Conservation (phyloP, 129 eudicot species). For the Ambrosia artemisiifolia region DNA sequence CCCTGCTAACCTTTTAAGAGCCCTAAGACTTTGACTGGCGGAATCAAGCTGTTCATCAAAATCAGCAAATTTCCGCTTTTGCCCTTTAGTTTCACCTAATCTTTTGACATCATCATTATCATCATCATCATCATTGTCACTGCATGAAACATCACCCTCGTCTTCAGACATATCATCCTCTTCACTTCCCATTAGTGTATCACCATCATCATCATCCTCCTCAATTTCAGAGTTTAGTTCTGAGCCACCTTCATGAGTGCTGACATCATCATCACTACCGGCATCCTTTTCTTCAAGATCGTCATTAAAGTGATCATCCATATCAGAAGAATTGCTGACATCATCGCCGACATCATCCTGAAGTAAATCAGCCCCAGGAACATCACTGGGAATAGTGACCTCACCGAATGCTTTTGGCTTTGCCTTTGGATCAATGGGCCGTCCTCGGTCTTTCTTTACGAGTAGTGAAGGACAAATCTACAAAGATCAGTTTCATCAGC, state of each 20-base stretch:
- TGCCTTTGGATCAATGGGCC: conserved; percentile 72
- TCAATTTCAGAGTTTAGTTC: conserved; percentile 30
- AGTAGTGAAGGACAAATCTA: conserved; percentile 93
- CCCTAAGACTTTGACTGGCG: conserved; percentile 77
- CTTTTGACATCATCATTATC: conserved; percentile 27
- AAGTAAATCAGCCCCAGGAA: conserved; percentile 81
- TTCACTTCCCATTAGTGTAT: conserved; percentile 30
- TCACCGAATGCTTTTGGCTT: conserved; percentile 95
- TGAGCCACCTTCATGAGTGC: conserved; percentile 31
- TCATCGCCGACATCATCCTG: conserved; percentile 41
- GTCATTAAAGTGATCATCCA: conserved; percentile 25
- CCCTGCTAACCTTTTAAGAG: conserved; percentile 77
- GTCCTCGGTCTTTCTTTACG: conserved; percentile 88
- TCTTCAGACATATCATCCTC: conserved; percentile 35
- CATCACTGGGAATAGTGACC: conserved; percentile 60
- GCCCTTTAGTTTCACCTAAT: conserved; percentile 37
- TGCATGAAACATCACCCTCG: conserved; percentile 31
- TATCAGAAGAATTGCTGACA: conserved; percentile 28
- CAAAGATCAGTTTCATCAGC: conserved; percentile 15
- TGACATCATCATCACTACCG: conserved; percentile 32
- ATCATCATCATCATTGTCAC: conserved; percentile 36
- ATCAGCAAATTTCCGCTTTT: conserved; percentile 76
- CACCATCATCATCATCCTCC: conserved; percentile 29
- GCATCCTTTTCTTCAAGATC: conserved; percentile 36
- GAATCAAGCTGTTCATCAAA: conserved; percentile 61